Evolutionary conservation across 2,329 filamentous ascomycete genomes (phyloP).

Genomic region (Colletotrichum eleusines): DNA sequence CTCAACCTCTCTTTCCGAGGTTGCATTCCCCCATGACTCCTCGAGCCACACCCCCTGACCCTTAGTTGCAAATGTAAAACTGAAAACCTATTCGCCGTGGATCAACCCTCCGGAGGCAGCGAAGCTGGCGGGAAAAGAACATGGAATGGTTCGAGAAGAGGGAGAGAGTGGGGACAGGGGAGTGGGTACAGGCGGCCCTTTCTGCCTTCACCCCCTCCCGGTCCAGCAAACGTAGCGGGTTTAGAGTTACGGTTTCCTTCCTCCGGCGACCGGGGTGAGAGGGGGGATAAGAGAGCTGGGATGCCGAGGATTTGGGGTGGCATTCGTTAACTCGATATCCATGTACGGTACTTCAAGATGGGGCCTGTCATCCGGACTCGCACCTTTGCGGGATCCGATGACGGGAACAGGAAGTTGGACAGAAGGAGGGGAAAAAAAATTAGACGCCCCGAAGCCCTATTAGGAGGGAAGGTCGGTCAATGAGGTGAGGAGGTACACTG

Average conservation of each 20-base stretch:
- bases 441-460: conserved; percentile 13
- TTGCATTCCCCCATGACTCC: background rate
- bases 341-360: background rate
- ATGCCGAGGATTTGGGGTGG: background rate
- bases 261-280: background rate
- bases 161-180: background rate
- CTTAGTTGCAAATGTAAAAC: conserved; percentile 1
- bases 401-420: conserved; percentile 1
- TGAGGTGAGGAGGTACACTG: background rate
- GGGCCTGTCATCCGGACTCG: background rate
- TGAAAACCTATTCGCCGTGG: conserved; percentile 21
- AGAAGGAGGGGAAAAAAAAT: background rate
- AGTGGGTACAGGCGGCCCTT: background rate
- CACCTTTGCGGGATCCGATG: conserved; percentile 11
- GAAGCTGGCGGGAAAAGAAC: conserved; percentile 10
- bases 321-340: background rate
- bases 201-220: background rate
- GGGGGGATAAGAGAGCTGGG: background rate
- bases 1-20: background rate
- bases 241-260: background rate
- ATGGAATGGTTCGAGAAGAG: conserved; percentile 3
- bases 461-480: conserved; percentile 26
- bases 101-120: conserved; percentile 10
- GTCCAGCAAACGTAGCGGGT: background rate
- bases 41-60: background rate